Percentiles rank a stretch among this genome's conserved stretches.
These are phyloP conservation scores for Grigorovia transvaalensis DNA, from an alignment of 805 yeast genomes.

Conservation along the genomic window DNA sequence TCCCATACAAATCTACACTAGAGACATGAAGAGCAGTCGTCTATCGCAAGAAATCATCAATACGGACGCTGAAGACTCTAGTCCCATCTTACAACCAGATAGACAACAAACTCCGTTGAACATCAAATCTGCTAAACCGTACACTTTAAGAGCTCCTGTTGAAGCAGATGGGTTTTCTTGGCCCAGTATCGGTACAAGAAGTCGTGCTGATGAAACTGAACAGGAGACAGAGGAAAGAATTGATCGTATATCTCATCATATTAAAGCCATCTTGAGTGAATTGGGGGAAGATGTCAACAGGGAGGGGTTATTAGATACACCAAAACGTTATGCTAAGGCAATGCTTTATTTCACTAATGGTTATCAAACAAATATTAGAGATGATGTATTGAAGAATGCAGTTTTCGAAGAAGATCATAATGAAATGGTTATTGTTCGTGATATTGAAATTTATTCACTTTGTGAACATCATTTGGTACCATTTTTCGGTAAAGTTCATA, in stretches of 20 bases:
- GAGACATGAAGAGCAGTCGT: neutral
- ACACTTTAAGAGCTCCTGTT: slow-evolving; percentile 73
- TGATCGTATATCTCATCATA: slow-evolving; percentile 73
- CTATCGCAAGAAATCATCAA: neutral
- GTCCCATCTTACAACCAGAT: neutral
- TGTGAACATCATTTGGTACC: slow-evolving; percentile 99
- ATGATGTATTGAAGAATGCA: slow-evolving; percentile 84
- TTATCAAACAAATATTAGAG: slow-evolving; percentile 80
- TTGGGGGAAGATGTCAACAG: slow-evolving; percentile 85
- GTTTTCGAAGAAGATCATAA: slow-evolving; percentile 97
- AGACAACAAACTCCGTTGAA: slow-evolving; percentile 44
- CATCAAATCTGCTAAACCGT: slow-evolving; percentile 74
- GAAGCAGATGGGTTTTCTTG: slow-evolving; percentile 88
- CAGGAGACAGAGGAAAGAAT: slow-evolving; percentile 62
- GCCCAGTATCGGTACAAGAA: slow-evolving; percentile 83
- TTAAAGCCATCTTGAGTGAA: slow-evolving; percentile 58
- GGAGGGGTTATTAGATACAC: slow-evolving; percentile 88
- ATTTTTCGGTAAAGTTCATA: slow-evolving; percentile 92
- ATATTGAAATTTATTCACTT: slow-evolving; percentile 81
- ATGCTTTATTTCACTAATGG: slow-evolving; percentile 95
- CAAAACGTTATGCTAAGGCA: slow-evolving; percentile 92
- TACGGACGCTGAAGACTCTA: neutral
- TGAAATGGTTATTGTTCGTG: slow-evolving; percentile 96
- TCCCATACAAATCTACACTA: neutral
- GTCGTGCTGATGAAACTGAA: slow-evolving; percentile 55